These are phyloP conservation scores for Suillus placidus DNA, from an alignment of 768 basidiomycete genomes.

Conservation along the genomic window DNA sequence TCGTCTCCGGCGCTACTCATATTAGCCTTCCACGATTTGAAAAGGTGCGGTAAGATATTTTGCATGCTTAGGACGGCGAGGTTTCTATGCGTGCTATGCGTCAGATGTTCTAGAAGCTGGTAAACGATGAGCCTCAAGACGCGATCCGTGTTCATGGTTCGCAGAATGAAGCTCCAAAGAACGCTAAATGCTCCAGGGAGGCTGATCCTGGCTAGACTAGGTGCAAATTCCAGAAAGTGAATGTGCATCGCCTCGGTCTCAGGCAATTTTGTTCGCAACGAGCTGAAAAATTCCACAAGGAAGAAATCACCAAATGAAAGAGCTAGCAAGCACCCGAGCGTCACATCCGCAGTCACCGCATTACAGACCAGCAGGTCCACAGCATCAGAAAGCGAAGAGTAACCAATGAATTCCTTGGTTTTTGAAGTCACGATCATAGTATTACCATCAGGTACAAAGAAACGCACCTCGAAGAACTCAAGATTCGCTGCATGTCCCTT, in stretches of 20 bases:
- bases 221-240: constrained; percentile 43
- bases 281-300: constrained; percentile 55
- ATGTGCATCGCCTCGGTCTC: constrained; percentile 45
- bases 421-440: constrained; percentile 18
- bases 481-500: constrained; percentile 56
- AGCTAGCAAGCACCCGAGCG: constrained; percentile 68
- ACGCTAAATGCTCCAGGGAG: constrained; percentile 65
- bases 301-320: constrained; percentile 70
- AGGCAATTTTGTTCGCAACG: constrained; percentile 38
- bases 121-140: constrained; percentile 55
- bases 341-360: constrained; percentile 50
- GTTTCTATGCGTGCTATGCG: constrained; percentile 66
- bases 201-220: constrained; percentile 50
- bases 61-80: constrained; percentile 65
- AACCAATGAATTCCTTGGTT: constrained; percentile 54
- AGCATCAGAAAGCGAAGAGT: constrained; percentile 62
- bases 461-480: constrained; percentile 67
- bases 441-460: constrained; percentile 34
- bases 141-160: constrained; percentile 36
- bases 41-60: constrained; percentile 53
- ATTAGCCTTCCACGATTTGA: constrained; percentile 36
- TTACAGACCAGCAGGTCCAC: constrained; percentile 54
- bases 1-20: constrained; percentile 29
- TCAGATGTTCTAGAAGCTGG: constrained; percentile 66
- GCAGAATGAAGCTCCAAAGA: constrained; percentile 53